A percentile compares a stretch with the other conserved stretches of the same genome.
These are phyloP conservation scores for Plasmodium berghei DNA, from an alignment of 169 alveolate genomes.

Conservation along the genomic window DNA sequence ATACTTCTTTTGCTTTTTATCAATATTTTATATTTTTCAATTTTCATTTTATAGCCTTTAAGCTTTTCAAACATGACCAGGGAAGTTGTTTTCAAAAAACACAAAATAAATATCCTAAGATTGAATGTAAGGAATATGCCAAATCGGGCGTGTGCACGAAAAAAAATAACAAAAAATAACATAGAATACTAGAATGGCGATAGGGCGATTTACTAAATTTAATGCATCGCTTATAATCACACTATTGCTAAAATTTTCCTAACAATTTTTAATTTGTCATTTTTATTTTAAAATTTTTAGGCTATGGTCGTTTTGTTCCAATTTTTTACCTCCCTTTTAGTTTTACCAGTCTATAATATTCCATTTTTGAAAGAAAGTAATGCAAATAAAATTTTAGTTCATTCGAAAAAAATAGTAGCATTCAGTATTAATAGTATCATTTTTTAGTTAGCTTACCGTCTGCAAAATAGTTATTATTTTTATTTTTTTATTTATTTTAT, in stretches of 20 bases:
- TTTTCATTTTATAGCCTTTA: conserved; percentile 29
- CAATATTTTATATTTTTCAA: neutral
- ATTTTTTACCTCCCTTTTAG: conserved; percentile 45
- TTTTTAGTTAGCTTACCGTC: too few species aligned
- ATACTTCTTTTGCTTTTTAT: neutral
- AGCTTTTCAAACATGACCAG: conserved; percentile 72
- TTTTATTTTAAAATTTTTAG: conserved; percentile 11
- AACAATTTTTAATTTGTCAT: neutral
- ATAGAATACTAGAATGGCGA: neutral
- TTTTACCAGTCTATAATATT: conserved; percentile 55
- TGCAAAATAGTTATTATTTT: too few species aligned
- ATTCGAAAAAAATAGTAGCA: too few species aligned
- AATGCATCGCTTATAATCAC: neutral
- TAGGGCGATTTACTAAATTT: neutral
- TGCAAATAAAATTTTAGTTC: too few species aligned
- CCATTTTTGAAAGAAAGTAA: conserved; percentile 61
- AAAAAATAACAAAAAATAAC: neutral
- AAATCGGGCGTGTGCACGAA: neutral
- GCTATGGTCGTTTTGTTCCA: conserved; percentile 61
- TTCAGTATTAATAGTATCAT: too few species aligned
- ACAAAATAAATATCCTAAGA: conserved; percentile 46
- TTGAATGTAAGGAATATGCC: conserved; percentile 41
- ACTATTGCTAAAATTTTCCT: neutral
- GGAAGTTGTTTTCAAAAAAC: conserved; percentile 47
- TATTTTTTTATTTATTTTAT: neutral